Evolutionary conservation across 805 yeast genomes (phyloP).

Genomic region (Clavispora asparagi): DNA sequence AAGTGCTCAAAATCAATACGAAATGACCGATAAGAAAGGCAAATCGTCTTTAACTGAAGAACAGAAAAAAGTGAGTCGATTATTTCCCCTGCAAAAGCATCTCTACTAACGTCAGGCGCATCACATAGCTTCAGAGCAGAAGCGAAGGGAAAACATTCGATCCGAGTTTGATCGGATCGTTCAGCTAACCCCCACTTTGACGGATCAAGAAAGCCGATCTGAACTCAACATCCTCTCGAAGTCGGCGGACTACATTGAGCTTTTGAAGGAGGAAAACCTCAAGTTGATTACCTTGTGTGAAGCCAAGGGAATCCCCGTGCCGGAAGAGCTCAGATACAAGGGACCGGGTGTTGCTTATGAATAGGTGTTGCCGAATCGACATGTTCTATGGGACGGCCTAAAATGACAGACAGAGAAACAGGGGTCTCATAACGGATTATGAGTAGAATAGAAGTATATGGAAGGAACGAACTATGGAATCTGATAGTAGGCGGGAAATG

Average conservation of each 20-base stretch:
- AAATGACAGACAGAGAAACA: no score
- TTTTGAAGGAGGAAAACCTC: slow-evolving; percentile 46
- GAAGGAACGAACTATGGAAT: no score
- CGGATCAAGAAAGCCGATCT: slow-evolving; percentile 67
- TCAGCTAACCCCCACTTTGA: slow-evolving; percentile 66
- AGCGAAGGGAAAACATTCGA: slow-evolving; percentile 79
- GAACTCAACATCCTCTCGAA: slow-evolving; percentile 72
- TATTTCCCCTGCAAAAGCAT: background rate
- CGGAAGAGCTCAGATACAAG: slow-evolving; percentile 30
- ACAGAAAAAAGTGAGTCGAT: slow-evolving; percentile 14
- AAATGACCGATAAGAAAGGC: background rate
- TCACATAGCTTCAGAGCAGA: slow-evolving; percentile 82
- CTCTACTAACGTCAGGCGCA: slow-evolving; percentile 43
- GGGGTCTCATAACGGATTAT: no score
- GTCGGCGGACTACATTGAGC: slow-evolving; percentile 49
- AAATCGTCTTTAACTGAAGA: slow-evolving; percentile 9
- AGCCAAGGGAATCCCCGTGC: slow-evolving; percentile 37
- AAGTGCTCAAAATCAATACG: no score
- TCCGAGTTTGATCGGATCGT: slow-evolving; percentile 76
- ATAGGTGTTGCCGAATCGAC: background rate
- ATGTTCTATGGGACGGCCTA: no score
- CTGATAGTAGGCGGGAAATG: no score
- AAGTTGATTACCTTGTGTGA: slow-evolving; percentile 38
- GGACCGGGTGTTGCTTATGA: slow-evolving; percentile 19
- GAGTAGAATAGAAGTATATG: no score